Evolutionary conservation across 2,329 filamentous ascomycete genomes (phyloP), one percentile per base, ranked within the genome.

Genomic region (Botrytis fabae): DNA sequence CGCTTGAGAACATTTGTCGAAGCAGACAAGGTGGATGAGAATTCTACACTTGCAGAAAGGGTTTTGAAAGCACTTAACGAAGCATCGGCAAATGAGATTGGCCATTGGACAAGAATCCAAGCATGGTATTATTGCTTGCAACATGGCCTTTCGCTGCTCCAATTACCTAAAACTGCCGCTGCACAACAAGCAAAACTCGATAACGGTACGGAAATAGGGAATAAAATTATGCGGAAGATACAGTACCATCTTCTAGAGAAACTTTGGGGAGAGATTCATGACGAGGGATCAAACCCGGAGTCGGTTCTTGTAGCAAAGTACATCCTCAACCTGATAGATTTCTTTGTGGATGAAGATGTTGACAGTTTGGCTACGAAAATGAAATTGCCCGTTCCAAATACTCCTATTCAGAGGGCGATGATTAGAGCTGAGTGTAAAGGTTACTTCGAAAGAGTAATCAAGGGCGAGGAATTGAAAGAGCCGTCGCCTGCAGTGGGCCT

Each of bases 61-160:
- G 25, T 64, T 54, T 12, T 71, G n/a, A 48, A 48, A 32, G 32
- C 25, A 32, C 44, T 71, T 18, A n/a, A 32, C 44, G 59, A 54
- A 64, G 44, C 60, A 51, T 51, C 69, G 25, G 42, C 35, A 38
- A 69, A 69, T 61, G 54, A 69, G n/a, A 14, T 71, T 51, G 59
- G 59, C 10, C 44, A 63, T 12, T 71, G 69, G 69, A 71, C 69
- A 57, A 63, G 69, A 48, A 71, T 71, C 7, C 69, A 71, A 54
- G 69, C 57, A 42, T 64, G 69, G 69, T 46, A 71, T 40, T 71
- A 51, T 38, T 71, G 69, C 60, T 25, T 38, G 44, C 25, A 46
- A 22, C 44, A 71, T 28, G 44, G 59, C 1, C 35, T 71, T 38
- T 25, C 18, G 9, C 6, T 57, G 44, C 59, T 60, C 12, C 25